Conservation (phyloP, 2,329 filamentous ascomycete genomes). For the Phaeoacremonium minimum region DNA sequence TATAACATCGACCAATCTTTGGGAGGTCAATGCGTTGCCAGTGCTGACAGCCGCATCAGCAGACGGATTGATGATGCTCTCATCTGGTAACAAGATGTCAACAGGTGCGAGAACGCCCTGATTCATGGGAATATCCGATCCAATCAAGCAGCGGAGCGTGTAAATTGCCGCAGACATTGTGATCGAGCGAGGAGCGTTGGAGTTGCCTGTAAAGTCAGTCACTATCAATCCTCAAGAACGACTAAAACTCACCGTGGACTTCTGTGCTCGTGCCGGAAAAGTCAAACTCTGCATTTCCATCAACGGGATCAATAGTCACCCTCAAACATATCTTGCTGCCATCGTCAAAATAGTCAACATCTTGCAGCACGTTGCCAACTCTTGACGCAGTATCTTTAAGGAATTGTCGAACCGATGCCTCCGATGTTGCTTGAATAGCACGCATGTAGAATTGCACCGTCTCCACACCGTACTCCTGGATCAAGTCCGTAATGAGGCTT, state of each 20-base stretch:
- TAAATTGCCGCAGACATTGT: constrained; percentile 25
- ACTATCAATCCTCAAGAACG: constrained; percentile 54
- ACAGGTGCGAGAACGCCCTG: constrained; percentile 20
- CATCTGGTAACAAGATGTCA: constrained; percentile 14
- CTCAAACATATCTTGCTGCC: constrained; percentile 35
- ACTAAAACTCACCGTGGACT: not conserved
- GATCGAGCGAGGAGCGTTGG: constrained; percentile 30
- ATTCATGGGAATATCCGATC: constrained; percentile 21
- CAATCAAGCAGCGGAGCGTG: constrained; percentile 17
- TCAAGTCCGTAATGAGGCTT: constrained; percentile 62
- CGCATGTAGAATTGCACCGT: constrained; percentile 76
- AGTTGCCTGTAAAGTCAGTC: not conserved
- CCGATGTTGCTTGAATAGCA: constrained; percentile 71
- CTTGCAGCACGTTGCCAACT: constrained; percentile 63
- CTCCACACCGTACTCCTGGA: constrained; percentile 67
- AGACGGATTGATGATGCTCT: constrained; percentile 20
- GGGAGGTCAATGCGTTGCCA: constrained; percentile 17
- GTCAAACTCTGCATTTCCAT: not conserved
- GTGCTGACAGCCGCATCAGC: constrained; percentile 15
- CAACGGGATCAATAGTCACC: not conserved
- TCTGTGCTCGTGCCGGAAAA: not conserved
- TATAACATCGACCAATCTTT: constrained; percentile 20
- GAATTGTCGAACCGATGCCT: constrained; percentile 65
- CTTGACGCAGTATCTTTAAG: constrained; percentile 62
- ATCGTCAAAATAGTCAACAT: constrained; percentile 77